Percentiles rank a stretch among this genome's conserved stretches.
These are phyloP conservation scores for Solanum hybrid DNA, from an alignment of 305 asterid genomes.

Conservation along the genomic window DNA sequence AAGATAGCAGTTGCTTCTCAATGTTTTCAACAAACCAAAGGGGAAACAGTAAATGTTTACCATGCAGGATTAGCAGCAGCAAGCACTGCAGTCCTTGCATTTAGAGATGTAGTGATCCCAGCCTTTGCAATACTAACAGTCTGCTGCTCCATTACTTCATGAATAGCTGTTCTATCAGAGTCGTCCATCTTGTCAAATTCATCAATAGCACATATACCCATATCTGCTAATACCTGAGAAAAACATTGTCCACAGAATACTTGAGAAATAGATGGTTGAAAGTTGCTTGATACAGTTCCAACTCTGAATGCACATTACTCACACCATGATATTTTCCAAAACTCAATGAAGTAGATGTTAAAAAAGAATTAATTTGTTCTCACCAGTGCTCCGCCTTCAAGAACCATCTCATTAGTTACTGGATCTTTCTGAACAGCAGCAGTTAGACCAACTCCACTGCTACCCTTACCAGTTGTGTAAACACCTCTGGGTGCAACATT, in stretches of 20 bases:
- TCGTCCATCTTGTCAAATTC: conserved; percentile 99
- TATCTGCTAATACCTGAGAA: conserved; percentile 83
- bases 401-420: conserved; percentile 90
- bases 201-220: conserved; percentile 98
- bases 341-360: neutral
- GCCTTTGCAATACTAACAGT: conserved; percentile 98
- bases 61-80: conserved; percentile 99
- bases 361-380: conserved; percentile 16
- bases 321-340: neutral
- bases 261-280: neutral
- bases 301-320: neutral
- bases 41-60: conserved; percentile 26
- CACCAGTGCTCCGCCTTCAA: conserved; percentile 98
- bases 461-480: conserved; percentile 94
- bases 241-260: neutral
- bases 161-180: conserved; percentile 90
- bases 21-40: neutral
- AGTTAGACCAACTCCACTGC: conserved; percentile 98
- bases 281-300: neutral
- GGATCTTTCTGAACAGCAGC: conserved; percentile 98
- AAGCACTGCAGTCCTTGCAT: conserved; percentile 95
- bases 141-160: conserved; percentile 99
- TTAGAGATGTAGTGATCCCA: conserved; percentile 96
- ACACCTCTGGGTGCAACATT: conserved; percentile 95
- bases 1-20: neutral